Evolutionary conservation across 2,329 filamentous ascomycete genomes (phyloP).

Genomic region (Exserohilum rostratum): DNA sequence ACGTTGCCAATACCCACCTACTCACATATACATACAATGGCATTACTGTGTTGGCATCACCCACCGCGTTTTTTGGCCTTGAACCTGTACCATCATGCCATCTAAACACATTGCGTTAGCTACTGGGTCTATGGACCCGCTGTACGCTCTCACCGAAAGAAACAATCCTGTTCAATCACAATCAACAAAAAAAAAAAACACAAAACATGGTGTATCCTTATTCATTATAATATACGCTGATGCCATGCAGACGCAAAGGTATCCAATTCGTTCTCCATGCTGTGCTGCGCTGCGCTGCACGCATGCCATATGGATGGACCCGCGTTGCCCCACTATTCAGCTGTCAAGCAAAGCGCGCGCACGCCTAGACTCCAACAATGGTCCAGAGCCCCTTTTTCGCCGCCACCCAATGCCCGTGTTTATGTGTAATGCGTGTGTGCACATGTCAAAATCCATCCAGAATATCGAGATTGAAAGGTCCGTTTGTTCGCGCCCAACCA

Average conservation of each 20-base stretch:
- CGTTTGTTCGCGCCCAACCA: conserved; percentile 25
- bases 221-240: conserved; percentile 4
- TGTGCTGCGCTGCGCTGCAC: conserved; percentile 18
- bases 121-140: too few relatives aligned
- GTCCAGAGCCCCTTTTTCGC: conserved; percentile 21
- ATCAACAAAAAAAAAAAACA: not conserved
- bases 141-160: too few relatives aligned
- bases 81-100: too few relatives aligned
- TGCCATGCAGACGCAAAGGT: conserved; percentile 21
- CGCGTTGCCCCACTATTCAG: conserved; percentile 17
- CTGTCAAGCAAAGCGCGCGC: conserved; percentile 12
- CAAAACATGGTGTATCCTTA: not conserved
- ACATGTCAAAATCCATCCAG: conserved; percentile 16
- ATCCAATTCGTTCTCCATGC: conserved; percentile 10
- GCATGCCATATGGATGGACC: conserved; percentile 1
- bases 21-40: too few relatives aligned
- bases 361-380: conserved; percentile 35
- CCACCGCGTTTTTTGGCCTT: too few relatives aligned
- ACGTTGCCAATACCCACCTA: too few relatives aligned
- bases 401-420: conserved; percentile 34
- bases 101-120: too few relatives aligned
- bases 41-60: too few relatives aligned
- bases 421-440: conserved; percentile 4
- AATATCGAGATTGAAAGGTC: conserved; percentile 20
- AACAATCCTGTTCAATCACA: too few relatives aligned